Base-by-base conservation (phyloP, 169 alveolate genomes). In the Cryptosporidium tyzzeri region DNA sequence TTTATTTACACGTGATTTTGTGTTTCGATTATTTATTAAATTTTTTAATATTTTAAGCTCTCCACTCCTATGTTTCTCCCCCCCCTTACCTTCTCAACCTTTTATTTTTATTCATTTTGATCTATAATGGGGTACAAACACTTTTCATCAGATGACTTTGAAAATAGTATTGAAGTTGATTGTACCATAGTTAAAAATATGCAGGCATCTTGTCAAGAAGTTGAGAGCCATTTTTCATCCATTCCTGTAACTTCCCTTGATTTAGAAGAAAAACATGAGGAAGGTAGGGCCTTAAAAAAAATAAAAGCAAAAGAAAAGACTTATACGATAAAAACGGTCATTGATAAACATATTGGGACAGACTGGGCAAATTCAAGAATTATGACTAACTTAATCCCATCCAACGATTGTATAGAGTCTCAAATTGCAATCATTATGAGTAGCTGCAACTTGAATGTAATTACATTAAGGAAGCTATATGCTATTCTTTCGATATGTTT, bases 401-500 rank as follows among this genome's bases (percentile, higher is more conserved):
- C 89, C 4, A 53, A 37, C 3, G 80, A 80, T 10, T 18, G 21
- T 45, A 62, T 80, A 9, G 74, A 61, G 29, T 59, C 48, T n/a
- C 89, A 80, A 18, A 35, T 80, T 44, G 71, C 62, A 80, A 44
- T 14, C 23, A 62, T 80, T 37, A 14, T 80, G 29, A 80, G 35
- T 18, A 58, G 53, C 29, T 59, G 69, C 9, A 80, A 80, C 50
- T 80, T 80, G 44, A 80, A 80, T 65, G 44, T 65, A 44, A 26
- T 80, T 18, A 80, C 89, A 1, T 41, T 80, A 65, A 39, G 89
- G 26, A 80, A 80, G 62, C 44, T 80, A 39, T 80, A 80, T 44
- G 89, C 70, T 2, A 14, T 80, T 21, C 75, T 80, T 62, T 80
- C 89, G 29, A 37, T 44, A 16, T 62, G 89, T 33, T 80, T 62